A percentile compares a stretch with the other conserved stretches of the same genome.
Evolutionary conservation across 2,329 filamentous ascomycete species (phyloP).

Genomic region (Talaromyces sp.): DNA sequence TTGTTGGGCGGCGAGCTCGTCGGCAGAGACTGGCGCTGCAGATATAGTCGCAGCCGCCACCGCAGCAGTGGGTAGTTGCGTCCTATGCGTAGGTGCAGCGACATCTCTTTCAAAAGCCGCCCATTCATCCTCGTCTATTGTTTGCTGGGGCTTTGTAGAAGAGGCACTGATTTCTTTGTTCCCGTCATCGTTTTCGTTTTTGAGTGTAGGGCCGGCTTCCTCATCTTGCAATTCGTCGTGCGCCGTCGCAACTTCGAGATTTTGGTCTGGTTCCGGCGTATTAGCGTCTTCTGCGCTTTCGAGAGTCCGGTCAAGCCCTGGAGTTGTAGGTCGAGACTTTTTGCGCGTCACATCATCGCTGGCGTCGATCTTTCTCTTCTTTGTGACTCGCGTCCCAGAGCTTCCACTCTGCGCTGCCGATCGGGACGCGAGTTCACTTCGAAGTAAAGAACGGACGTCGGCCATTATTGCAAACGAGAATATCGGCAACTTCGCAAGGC

Average conservation of each 20-base stretch:
- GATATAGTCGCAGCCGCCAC: constrained; percentile 56
- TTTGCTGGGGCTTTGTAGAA: constrained; percentile 13
- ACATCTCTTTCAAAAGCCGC: constrained; percentile 83
- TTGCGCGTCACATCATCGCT: constrained; percentile 38
- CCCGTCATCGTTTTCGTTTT: background rate
- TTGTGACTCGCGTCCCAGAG: constrained; percentile 33
- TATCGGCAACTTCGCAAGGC: background rate
- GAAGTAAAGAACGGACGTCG: constrained; percentile 73
- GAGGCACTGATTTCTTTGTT: background rate
- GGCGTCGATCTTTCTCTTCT: constrained; percentile 52
- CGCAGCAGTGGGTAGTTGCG: constrained; percentile 26
- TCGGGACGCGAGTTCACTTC: constrained; percentile 69
- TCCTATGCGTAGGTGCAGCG: constrained; percentile 41
- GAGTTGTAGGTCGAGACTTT: constrained; percentile 34
- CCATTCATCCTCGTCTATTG: constrained; percentile 74
- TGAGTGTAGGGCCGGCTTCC: constrained; percentile 16
- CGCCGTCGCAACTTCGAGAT: constrained; percentile 17
- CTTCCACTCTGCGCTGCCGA: constrained; percentile 55
- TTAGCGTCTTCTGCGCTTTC: constrained; percentile 19
- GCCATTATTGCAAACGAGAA: constrained; percentile 50
- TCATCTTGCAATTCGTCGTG: constrained; percentile 23
- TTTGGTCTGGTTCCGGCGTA: background rate
- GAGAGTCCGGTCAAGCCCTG: constrained; percentile 27
- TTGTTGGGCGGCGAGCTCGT: constrained; percentile 56
- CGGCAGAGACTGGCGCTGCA: constrained; percentile 62